Evolutionary conservation across 1,139 yeast genomes (phyloP), one percentile per base, ranked within the genome.

Genomic region (Suhomyces chickasaworum): DNA sequence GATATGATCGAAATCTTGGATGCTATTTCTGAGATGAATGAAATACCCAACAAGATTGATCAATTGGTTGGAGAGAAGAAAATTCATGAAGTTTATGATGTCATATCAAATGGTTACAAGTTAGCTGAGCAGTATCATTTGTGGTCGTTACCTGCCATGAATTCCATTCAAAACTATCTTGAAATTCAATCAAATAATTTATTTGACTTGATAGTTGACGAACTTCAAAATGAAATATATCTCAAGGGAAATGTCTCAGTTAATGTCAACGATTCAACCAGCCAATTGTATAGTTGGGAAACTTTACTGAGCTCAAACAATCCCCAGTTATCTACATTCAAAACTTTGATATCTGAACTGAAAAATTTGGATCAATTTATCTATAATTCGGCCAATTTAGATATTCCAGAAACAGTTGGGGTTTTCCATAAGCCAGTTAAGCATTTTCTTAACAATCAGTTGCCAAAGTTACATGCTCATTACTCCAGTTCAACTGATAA

Each of bases 181-280:
- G 80, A 80, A 41, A 61, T 76, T 6, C 96, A 88, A 56, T 81
- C 84, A 36, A 83, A 73, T 58, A 76, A 77, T 44, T 65, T 91
- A 39, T 86, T 86, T 57, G 89, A 85, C 47, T 82, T 82, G 58
- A 71, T 90, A 22, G 71, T 89, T 17, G 96, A 88, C 53, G 97
- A 90, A 60, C 69, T 90, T 37, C 85, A 83, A 51, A 80, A 77
- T 47, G 87, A 89, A 49, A 71, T 90, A 16, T 91, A 88, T 60
- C 71, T 88, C 46, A 86, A 84, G 55, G 58, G 56, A 38, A 30
- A 44, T 34, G 16, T 37, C 10, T 29, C 37, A 8, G 34, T 47
- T 42, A 39, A 34, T 13, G 23, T 36, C 22, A 30, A 22, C 15
- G 41, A 43, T 20, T 12, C 48, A 5, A 18, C 20, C 37, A 44